These are phyloP conservation scores for Colletotrichum sp. DNA, from an alignment of 2,329 filamentous ascomycete genomes.

Conservation along the genomic window DNA sequence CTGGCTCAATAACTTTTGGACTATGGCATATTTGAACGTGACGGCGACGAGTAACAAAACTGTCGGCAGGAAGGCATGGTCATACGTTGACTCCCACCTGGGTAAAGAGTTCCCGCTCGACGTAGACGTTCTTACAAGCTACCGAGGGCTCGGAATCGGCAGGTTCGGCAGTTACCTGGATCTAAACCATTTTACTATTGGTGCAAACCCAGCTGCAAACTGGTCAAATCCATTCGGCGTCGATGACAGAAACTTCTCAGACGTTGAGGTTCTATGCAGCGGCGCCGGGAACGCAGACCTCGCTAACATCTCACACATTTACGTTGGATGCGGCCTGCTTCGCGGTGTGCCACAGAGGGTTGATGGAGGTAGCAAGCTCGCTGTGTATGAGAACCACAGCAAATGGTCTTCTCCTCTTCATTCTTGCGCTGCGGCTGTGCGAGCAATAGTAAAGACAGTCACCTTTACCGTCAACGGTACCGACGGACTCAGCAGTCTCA, in stretches of 20 bases:
- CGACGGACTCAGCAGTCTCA: conserved; percentile 34
- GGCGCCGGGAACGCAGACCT: conserved; percentile 32
- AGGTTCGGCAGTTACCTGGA: conserved; percentile 6
- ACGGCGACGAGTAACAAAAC: conserved; percentile 29
- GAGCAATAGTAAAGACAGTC: conserved; percentile 50
- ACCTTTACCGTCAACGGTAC: conserved; percentile 48
- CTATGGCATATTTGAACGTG: conserved; percentile 44
- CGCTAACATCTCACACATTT: conserved; percentile 47
- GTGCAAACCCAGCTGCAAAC: not conserved
- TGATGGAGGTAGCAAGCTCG: conserved; percentile 32
- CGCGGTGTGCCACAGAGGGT: conserved; percentile 40
- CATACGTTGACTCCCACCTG: conserved; percentile 41
- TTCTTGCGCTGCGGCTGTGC: conserved; percentile 44
- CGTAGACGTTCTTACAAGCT: not conserved
- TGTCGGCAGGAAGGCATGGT: conserved; percentile 26
- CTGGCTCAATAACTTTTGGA: conserved; percentile 44
- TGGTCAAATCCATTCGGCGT: not conserved
- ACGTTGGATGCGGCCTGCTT: conserved; percentile 43
- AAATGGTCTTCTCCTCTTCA: conserved; percentile 48
- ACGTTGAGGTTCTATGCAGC: conserved; percentile 28
- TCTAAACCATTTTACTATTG: not conserved
- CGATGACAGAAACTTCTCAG: not conserved
- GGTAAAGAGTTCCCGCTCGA: conserved; percentile 36
- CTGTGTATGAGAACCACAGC: conserved; percentile 43
- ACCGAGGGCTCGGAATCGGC: not conserved